These are phyloP conservation scores for Fusarium sterilihyphosum DNA, from an alignment of 2,329 filamentous ascomycete genomes.

Conservation along the genomic window DNA sequence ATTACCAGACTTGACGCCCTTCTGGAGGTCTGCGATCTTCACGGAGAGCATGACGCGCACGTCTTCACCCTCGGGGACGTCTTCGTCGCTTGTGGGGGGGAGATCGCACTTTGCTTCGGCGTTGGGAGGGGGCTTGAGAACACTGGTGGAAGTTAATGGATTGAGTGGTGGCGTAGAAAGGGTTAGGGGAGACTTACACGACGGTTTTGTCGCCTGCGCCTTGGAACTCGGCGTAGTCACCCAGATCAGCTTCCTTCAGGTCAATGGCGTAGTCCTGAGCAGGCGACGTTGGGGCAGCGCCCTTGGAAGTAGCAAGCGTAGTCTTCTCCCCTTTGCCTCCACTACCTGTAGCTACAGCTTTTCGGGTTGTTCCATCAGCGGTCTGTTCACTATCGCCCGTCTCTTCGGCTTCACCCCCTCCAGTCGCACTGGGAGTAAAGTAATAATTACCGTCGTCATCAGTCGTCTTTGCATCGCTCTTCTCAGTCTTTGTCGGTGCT, in stretches of 20 bases:
- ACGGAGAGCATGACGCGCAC: not conserved
- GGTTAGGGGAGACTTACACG: not conserved
- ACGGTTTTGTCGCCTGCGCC: not conserved
- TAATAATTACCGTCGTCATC: not conserved
- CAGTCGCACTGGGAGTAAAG: not conserved
- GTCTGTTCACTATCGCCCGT: not conserved
- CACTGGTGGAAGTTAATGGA: not conserved
- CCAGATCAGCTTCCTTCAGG: not conserved
- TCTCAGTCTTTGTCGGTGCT: not conserved
- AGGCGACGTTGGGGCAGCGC: not conserved
- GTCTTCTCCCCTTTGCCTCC: not conserved
- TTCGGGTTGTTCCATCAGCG: not conserved
- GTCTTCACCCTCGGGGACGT: not conserved
- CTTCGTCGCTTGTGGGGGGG: not conserved
- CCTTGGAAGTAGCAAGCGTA: not conserved
- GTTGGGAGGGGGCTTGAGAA: conserved; percentile 11
- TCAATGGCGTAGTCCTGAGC: not conserved
- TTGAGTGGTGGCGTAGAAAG: not conserved
- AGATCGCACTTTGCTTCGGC: conserved; percentile 4
- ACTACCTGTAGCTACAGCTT: not conserved
- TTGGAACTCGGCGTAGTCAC: conserved; percentile 8
- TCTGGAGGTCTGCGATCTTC: not conserved
- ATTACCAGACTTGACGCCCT: not conserved
- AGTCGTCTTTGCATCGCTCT: not conserved
- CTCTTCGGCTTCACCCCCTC: not conserved